Evolutionary conservation across 768 basidiomycete genomes (phyloP).

Genomic region (Gloeopeniophorella convolvens): DNA sequence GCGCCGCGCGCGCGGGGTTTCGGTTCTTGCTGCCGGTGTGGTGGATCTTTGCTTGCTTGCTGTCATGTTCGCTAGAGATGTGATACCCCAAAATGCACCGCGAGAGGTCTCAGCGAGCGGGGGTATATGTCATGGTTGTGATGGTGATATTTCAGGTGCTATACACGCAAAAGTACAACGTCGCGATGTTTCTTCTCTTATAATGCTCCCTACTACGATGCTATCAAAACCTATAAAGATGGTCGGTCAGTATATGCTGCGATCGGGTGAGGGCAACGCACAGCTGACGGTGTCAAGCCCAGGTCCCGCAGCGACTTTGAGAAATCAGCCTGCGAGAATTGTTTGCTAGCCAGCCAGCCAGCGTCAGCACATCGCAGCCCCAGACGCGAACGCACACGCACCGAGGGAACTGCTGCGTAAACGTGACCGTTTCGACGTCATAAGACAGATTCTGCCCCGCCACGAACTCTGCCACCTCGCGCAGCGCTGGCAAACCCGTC

Average conservation of each 20-base stretch:
- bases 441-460: conserved; percentile 66
- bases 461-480: conserved; percentile 82
- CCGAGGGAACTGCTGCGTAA: conserved; percentile 86
- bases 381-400: conserved; percentile 26
- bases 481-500: conserved; percentile 46
- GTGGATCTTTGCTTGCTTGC: not conserved
- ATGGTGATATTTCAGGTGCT: too few species aligned
- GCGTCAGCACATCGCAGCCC: not conserved
- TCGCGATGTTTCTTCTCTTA: not conserved
- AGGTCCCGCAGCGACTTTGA: conserved; percentile 75
- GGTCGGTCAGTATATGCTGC: too few species aligned
- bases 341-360: conserved; percentile 49
- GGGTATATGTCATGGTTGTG: too few species aligned
- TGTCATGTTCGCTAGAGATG: not conserved
- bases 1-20: not conserved
- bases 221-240: conserved; percentile 14
- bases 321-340: conserved; percentile 66
- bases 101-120: too few species aligned
- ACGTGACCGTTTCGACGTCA: conserved; percentile 70
- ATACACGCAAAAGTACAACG: conserved; percentile 8
- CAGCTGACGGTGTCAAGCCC: conserved; percentile 88
- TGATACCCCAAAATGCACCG: conserved; percentile 1
- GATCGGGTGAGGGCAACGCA: conserved; percentile 36
- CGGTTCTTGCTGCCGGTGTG: not conserved
- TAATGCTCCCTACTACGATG: too few species aligned